Evolutionary conservation across 2,329 filamentous ascomycete species (phyloP), one percentile per base, ranked within the genome.

Genomic region (Truncatella angustata): DNA sequence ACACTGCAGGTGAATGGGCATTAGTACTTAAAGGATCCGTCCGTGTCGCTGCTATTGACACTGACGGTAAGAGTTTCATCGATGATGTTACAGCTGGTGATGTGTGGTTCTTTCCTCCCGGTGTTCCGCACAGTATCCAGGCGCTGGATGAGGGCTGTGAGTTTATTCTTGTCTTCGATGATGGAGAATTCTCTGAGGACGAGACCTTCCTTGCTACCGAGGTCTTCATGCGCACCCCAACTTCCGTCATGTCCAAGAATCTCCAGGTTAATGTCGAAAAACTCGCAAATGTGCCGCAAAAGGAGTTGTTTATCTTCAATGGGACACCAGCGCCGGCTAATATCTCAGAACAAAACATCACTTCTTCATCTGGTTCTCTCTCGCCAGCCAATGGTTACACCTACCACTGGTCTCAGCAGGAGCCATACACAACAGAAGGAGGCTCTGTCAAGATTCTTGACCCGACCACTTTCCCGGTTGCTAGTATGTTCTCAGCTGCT

Each of bases 401-500:
- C 0, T 80, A 76, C 63, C 78, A 80, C 60, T 75, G 73, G 69
- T 79, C 76, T 3, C 69, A 74, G 59, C 80, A 83, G 53, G 58
- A 71, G 35, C 73, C 81, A 0, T 75, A 77, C 59, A 62, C 66
- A 30, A 76, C 79, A 0, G 77, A 80, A 0, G 81, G 82, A 28
- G 82, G 82, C 4, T 76, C 71, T 1, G 78, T 85, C 58, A 84
- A 85, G 69, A 78, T 85, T 50, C 63, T 85, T 5, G 82, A 86
- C 59, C 73, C 79, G 0, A 62, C 66, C 0, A 81, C 74, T 1
- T 86, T 86, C 66, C 82, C 82, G 4, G 69, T 82, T 24, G 78
- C 82, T 0, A 64, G 62, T 10, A 73, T 72, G 51, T 82, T 85
- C 63, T 79, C 81, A 3, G 76, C 76, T 0, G 81, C 80, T 0